Percentiles rank a stretch among this genome's conserved stretches.
These are phyloP conservation scores for Plasmodium vinckei DNA, from an alignment of 169 alveolate species.

Conservation along the genomic window DNA sequence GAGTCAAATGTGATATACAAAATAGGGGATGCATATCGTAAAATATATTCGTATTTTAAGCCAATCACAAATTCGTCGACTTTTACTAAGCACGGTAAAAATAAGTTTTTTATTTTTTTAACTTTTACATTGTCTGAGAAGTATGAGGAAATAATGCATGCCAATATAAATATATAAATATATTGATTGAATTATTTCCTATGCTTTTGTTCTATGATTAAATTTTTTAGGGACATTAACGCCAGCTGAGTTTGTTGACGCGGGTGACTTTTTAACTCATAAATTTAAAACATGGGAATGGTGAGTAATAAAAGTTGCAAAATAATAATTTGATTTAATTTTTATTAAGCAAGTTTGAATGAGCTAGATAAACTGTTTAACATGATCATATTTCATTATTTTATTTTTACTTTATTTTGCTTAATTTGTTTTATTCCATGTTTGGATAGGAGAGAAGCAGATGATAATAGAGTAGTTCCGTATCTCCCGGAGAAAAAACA, in stretches of 20 bases:
- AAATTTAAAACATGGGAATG: conserved; percentile 83
- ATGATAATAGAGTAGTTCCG: conserved; percentile 61
- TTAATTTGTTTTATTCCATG: background rate
- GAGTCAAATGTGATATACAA: conserved; percentile 77
- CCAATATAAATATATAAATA: too few species aligned
- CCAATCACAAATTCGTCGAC: conserved; percentile 85
- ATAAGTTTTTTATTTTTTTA: conserved; percentile 8
- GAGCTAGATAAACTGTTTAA: too few species aligned
- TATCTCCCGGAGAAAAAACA: conserved; percentile 79
- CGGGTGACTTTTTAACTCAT: conserved; percentile 79
- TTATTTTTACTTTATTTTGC: background rate
- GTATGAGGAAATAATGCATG: too few species aligned
- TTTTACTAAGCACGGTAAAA: conserved; percentile 85
- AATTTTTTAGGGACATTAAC: conserved; percentile 76
- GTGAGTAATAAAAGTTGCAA: conserved; percentile 32
- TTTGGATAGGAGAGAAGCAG: conserved; percentile 63
- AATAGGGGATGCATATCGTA: conserved; percentile 88
- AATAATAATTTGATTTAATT: background rate
- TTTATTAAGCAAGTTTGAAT: too few species aligned
- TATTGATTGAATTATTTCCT: too few species aligned
- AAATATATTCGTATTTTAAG: conserved; percentile 82
- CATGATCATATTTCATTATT: background rate
- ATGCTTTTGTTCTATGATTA: too few species aligned
- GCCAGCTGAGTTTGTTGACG: conserved; percentile 81
- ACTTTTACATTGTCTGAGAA: too few species aligned